Percentiles rank a stretch among this genome's conserved stretches.
Conservation (phyloP, 2,329 filamentous ascomycete genomes). For the Alternaria ethzedia region DNA sequence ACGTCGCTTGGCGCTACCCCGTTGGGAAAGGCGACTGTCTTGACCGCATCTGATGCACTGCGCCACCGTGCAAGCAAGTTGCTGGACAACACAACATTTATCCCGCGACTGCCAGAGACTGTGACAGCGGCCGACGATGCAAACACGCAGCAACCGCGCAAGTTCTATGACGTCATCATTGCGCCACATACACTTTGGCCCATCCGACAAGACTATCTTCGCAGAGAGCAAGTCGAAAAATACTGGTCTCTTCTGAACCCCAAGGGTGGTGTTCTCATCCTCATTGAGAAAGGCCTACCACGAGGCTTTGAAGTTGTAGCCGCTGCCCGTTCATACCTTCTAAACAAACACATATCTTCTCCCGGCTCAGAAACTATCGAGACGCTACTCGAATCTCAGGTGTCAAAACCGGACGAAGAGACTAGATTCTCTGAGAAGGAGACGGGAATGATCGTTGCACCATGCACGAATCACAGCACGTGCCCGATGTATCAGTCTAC, state of each 20-base stretch:
- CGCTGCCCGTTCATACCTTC: constrained; percentile 77
- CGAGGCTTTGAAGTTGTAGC: constrained; percentile 92
- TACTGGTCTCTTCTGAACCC: constrained; percentile 87
- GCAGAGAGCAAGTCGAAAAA: constrained; percentile 82
- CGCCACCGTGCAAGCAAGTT: constrained; percentile 77
- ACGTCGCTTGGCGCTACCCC: constrained; percentile 50
- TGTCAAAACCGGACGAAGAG: constrained; percentile 47
- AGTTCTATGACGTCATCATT: constrained; percentile 88
- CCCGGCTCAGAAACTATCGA: constrained; percentile 59
- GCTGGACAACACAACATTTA: constrained; percentile 87
- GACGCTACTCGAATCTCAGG: constrained; percentile 45
- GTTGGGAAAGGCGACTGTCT: constrained; percentile 77
- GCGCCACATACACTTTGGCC: constrained; percentile 84
- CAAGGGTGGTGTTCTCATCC: constrained; percentile 82
- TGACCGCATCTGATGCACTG: constrained; percentile 77
- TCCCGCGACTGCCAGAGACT: constrained; percentile 90
- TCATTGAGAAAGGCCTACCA: constrained; percentile 90
- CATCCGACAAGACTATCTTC: constrained; percentile 75
- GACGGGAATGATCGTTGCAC: constrained; percentile 66
- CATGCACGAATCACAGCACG: constrained; percentile 83
- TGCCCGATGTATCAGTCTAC: constrained; percentile 87
- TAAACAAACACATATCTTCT: constrained; percentile 75
- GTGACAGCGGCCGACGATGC: constrained; percentile 64
- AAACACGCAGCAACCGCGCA: constrained; percentile 58
- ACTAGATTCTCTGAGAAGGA: constrained; percentile 56